Base-by-base conservation (phyloP, 768 basidiomycete species). In the Phaffia tasmanica region DNA sequence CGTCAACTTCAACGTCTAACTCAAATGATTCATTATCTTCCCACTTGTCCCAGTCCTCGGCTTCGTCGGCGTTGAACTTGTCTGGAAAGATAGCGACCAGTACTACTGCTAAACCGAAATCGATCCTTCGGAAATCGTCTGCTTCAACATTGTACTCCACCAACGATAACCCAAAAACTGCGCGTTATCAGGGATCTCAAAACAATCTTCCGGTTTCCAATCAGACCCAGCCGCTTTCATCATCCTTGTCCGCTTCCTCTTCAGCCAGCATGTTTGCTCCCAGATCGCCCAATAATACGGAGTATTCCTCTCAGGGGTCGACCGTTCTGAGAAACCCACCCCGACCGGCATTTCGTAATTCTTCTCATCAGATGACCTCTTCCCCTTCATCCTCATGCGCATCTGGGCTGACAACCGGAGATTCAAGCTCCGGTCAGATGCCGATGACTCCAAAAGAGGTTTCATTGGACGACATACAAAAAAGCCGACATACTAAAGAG, bases 401-500 rank as follows among this genome's bases (percentile, higher is more conserved):
- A 14, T 58, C 56, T 14, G 49, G 57, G 2, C 35, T 51, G 1
- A 54, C 60, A 6, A 67, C 66, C 15, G 66, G 66, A 11, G 66
- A 63, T 3, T 57, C 53, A 25, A 58, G 61, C 49, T 67, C 66
- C 29, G 55, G 66, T 46, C 46, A 56, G 46, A 63, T 54, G 21
- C 66, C 66, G 0, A 1, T 67, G 14, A 67, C 66, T 5, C 66
- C 66, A 15, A 62, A 62, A n/a, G 66, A 67, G 56, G 56, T 60
- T 1, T 46, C 5, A 1, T 29, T 35, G 14, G 47, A 50, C 8
- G 23, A 19, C 11, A 61, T 55, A 19, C 57, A 60, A 29, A 57
- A 32, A 25, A 57, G 32, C 25, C 56, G 27, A 19, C 30, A 55
- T 58, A 21, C 29, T 23, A 30, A 25, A 23, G 23, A 19, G n/a